Percentiles rank a stretch among this genome's conserved stretches.
These are phyloP conservation scores for Raffaelea deltoideospora DNA, from an alignment of 2,329 filamentous ascomycete species.

Conservation along the genomic window DNA sequence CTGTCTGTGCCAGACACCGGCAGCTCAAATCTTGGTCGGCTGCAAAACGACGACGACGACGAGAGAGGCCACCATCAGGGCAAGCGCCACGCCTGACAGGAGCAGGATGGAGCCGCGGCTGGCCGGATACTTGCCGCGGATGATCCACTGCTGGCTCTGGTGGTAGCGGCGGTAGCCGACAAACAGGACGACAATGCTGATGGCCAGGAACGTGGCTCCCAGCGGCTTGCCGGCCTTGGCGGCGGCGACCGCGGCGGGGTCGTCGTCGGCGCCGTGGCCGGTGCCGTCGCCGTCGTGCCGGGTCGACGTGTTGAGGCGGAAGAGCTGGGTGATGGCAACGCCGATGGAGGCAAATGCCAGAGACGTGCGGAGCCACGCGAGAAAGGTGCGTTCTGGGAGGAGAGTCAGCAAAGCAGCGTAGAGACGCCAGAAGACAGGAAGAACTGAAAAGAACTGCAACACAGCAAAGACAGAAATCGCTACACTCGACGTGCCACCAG, in stretches of 20 bases:
- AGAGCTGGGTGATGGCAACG: constrained; percentile 71
- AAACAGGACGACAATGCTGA: constrained; percentile 59
- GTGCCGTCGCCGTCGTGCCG: constrained; percentile 14
- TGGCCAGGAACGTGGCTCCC: constrained; percentile 60
- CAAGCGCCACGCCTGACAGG: constrained; percentile 49
- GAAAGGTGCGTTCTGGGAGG: constrained; percentile 58
- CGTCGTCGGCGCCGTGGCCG: constrained; percentile 8
- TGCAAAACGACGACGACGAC: constrained; percentile 44
- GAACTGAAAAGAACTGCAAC: background rate
- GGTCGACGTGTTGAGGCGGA: constrained; percentile 61
- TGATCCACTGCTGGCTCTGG: constrained; percentile 64
- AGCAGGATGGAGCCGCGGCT: constrained; percentile 60
- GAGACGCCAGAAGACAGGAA: background rate
- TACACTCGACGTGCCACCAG: too few relatives aligned
- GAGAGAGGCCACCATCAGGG: constrained; percentile 44
- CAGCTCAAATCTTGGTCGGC: too few relatives aligned
- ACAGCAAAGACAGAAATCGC: too few relatives aligned
- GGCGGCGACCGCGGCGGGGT: constrained; percentile 27
- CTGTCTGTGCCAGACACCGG: too few relatives aligned
- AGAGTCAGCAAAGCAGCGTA: background rate
- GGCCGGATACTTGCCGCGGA: constrained; percentile 65
- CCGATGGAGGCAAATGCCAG: constrained; percentile 71
- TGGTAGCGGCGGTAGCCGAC: constrained; percentile 69
- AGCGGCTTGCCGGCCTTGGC: constrained; percentile 57
- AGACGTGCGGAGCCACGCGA: constrained; percentile 73